phyloP scores from a whole-genome alignment of 2,329 filamentous ascomycete species.

The Hypoxylon sp. region DNA sequence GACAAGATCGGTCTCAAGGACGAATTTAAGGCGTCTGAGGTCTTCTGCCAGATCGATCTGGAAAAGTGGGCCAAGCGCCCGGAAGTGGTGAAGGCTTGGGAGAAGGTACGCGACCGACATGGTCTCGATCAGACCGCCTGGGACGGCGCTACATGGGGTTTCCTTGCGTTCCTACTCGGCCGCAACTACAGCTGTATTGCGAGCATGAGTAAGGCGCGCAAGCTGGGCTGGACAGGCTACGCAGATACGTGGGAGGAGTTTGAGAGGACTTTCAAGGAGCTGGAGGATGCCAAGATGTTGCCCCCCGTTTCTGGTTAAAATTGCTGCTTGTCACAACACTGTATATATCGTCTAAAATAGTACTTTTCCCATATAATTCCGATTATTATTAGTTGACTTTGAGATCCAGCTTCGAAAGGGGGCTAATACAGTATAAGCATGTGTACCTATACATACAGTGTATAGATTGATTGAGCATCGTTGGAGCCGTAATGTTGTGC shows the following conservation, averaged over 20 bases:
- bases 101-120: slow-evolving; percentile 55
- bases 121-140: slow-evolving; percentile 55
- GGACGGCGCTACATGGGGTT: slow-evolving; percentile 59
- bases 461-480: too few species aligned
- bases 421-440: too few species aligned
- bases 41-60: slow-evolving; percentile 58
- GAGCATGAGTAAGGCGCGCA: slow-evolving; percentile 61
- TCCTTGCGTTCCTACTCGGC: slow-evolving; percentile 59
- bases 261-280: slow-evolving; percentile 44
- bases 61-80: slow-evolving; percentile 56
- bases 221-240: slow-evolving; percentile 58
- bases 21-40: slow-evolving; percentile 45
- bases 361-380: too few species aligned
- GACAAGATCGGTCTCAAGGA: slow-evolving; percentile 48
- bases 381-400: too few species aligned
- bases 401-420: too few species aligned
- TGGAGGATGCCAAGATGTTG: slow-evolving; percentile 48
- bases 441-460: too few species aligned
- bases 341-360: neutral
- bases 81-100: slow-evolving; percentile 58
- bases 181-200: slow-evolving; percentile 57
- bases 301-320: slow-evolving; percentile 25
- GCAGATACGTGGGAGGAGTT: slow-evolving; percentile 52
- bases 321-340: neutral
- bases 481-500: too few species aligned